Evolutionary conservation across 352 stramenopile genomes (phyloP), one percentile per base, ranked within the genome.

Genomic region (Globisporangium nunn): DNA sequence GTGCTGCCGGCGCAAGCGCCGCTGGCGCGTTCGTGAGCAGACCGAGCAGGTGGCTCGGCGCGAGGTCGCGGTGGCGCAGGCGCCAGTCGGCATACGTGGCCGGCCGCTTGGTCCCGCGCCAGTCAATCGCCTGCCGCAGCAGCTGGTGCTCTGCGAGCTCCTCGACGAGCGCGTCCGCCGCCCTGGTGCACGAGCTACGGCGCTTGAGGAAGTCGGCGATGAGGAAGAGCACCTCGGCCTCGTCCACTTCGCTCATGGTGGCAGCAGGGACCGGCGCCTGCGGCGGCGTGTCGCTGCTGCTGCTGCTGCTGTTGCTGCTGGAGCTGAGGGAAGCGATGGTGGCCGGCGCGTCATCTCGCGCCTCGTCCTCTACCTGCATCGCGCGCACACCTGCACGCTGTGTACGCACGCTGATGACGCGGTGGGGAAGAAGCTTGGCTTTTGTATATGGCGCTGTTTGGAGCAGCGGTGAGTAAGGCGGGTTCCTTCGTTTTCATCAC

Each of bases 181-280:
- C 80, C 37, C 78, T 78, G 39, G 74, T 62, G 37, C 81, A 95
- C 43, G 68, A 62, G 2, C 77, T 82, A 0, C 66, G 72, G 35
- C 84, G 85, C 62, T 86, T 86, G 28, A 95, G 54, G 60, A 90
- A 95, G 59, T 93, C 81, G 1, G 85, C 85, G 58, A 95, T 89
- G 52, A 95, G 68, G 67, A 93, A 95, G 54, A 85, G 82, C 31
- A 95, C 71, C 67, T 95, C 85, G 70, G 79, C 39, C 3, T 40
- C 49, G 33, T 49, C 33, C 23, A 50, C 28, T 18, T 50, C 7
- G 29, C 6, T 15, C 11, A 18, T 5, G 18, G n/a, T 49, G 31
- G 23, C 7, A 30, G 44, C 18, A 15, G 44, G 12, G 29, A 37
- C 11, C 4, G 14, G 14, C 46, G 6, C 14, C 23, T 15, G 37